Percentiles rank a stretch among this genome's conserved stretches.
phyloP scores from a whole-genome alignment of 1,284 basidiomycete genomes.

The Bjerkandera adusta region DNA sequence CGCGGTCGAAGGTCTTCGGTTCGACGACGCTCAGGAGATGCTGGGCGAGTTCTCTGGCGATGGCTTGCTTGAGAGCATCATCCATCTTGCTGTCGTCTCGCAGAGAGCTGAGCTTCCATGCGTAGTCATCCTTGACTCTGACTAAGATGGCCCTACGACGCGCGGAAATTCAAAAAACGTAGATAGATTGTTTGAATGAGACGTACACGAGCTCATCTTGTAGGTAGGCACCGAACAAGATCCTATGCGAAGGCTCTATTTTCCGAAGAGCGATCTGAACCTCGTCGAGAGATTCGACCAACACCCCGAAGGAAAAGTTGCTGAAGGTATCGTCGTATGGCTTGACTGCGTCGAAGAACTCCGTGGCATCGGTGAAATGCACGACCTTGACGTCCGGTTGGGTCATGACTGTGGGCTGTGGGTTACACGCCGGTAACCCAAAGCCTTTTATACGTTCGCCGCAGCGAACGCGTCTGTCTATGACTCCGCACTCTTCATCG shows the following conservation, averaged over 20 bases:
- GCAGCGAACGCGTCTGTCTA: no score
- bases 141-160: slow-evolving; percentile 6
- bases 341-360: slow-evolving; percentile 12
- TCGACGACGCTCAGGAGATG: slow-evolving; percentile 14
- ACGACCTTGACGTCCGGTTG: no score
- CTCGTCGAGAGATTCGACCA: slow-evolving; percentile 13
- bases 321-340: slow-evolving; percentile 19
- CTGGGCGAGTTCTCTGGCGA: neutral
- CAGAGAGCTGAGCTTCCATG: slow-evolving; percentile 12
- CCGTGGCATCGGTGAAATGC: slow-evolving; percentile 11
- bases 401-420: no score
- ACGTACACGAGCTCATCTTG: slow-evolving; percentile 16
- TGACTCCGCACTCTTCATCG: no score
- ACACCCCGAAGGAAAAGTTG: slow-evolving; percentile 17
- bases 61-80: neutral
- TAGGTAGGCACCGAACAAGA: slow-evolving; percentile 13
- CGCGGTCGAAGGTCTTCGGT: slow-evolving; percentile 12
- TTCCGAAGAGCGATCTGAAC: neutral
- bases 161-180: neutral
- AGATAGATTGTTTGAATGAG: no score
- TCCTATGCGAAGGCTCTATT: neutral
- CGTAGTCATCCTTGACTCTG: slow-evolving; percentile 10
- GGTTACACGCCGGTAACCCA: no score
- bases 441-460: no score
- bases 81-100: neutral